Evolutionary conservation across 176 grass and related monocot genomes (phyloP), one percentile per base, ranked within the genome.

Genomic region (Typha latifolia): DNA sequence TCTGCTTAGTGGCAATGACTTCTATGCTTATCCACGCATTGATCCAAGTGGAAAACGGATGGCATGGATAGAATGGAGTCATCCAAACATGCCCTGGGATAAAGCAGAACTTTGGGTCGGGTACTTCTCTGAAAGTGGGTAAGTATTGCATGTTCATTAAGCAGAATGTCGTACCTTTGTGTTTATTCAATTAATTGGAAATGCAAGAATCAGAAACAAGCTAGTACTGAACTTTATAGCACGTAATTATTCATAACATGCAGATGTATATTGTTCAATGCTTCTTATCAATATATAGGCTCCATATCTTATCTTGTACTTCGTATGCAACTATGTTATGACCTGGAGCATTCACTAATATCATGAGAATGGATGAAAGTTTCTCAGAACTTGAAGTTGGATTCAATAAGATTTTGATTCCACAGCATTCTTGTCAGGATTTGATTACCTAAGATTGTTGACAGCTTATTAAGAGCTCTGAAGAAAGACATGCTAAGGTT

Each of bases 41-140:
- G 85, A 96, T 79, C 85, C 79, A 62, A 86, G 32, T 57, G 75
- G 73, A 47, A 96, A 73, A 47, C 70, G 82, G 37, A 91, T 96
- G 67, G 84, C 84, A 66, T 96, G 91, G 91, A 88, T 96, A 71
- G 87, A 96, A 34, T 96, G 91, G 91, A 76, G 82, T 62, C 84
- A 96, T 72, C 91, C 91, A 66, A 88, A 86, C 77, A 96, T 96
- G 91, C 79, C 78, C 51, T 96, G 91, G 91, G 91, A 96, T 76
- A 96, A 84, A 81, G 81, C 91, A 71, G 84, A 96, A 77, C 84
- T 96, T 64, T 96, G 87, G 91, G 87, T 91, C 83, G 91, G 91
- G 49, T 72, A 88, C 65, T 90, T 96, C 55, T 79, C 80, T 50
- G 87, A 85, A 66, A 88, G 59, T 65, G 87, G 91, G 91, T 96